phyloP scores from a whole-genome alignment of 257 asterid species.

The Fraxinus excelsior region DNA sequence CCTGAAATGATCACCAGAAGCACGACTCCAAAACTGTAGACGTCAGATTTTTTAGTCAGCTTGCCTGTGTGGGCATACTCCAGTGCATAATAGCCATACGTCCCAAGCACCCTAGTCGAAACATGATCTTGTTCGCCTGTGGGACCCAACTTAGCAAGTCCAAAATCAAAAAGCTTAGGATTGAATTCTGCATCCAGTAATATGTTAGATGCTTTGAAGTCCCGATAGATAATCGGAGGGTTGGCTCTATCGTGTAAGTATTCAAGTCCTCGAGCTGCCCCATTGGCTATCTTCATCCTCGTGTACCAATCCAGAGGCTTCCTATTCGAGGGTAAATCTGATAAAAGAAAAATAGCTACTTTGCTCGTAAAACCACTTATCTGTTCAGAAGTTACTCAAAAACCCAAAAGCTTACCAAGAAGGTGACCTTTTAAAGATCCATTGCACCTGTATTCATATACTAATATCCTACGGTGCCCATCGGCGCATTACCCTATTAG shows the following conservation, averaged over 20 bases:
- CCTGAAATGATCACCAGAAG: conserved; percentile 50
- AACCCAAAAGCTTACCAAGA: conserved; percentile 40
- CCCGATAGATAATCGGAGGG: conserved; percentile 48
- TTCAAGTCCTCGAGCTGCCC: conserved; percentile 51
- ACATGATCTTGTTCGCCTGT: conserved; percentile 41
- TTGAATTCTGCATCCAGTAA: conserved; percentile 35
- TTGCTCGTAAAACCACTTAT: background rate
- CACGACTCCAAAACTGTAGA: conserved; percentile 55
- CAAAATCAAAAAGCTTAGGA: conserved; percentile 54
- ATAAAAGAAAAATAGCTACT: background rate
- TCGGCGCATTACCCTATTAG: conserved; percentile 86
- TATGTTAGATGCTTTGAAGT: conserved; percentile 47
- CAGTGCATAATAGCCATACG: conserved; percentile 55
- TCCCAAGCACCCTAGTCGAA: conserved; percentile 50
- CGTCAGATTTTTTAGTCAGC: conserved; percentile 44
- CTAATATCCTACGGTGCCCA: conserved; percentile 83
- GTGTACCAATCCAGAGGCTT: conserved; percentile 48
- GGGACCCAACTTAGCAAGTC: conserved; percentile 52
- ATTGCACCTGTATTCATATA: conserved; percentile 61
- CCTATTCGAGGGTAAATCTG: conserved; percentile 35
- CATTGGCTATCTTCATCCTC: conserved; percentile 46
- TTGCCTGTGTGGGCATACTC: conserved; percentile 50
- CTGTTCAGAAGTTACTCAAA: background rate
- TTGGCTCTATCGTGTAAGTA: conserved; percentile 46
- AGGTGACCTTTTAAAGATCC: conserved; percentile 84